Base-by-base conservation (phyloP, 441 rosid genomes). In the Croton laevigatus region DNA sequence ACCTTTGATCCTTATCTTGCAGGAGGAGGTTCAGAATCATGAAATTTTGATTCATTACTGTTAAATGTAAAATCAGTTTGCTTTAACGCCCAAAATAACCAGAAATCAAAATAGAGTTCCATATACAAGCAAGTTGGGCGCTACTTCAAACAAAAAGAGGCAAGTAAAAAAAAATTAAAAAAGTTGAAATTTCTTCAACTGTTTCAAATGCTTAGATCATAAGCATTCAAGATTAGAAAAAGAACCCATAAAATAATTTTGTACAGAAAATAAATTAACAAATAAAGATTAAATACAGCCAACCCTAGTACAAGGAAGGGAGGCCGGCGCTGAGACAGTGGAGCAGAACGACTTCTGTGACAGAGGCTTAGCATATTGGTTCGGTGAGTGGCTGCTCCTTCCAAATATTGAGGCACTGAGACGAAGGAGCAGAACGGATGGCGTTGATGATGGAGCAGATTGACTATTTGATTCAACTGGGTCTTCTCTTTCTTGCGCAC, bases 251-350 rank as follows among this genome's bases (percentile, higher is more conserved):
- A 20, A 59, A 27, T 27, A 22, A 68, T 51, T 40, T 22, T 42
- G 17, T 63, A 22, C 5, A 19, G 8, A 38, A 42, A 48, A 14
- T 13, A 46, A 3, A 65, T 27, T 3, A n/a, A 20, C 42, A 14
- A 46, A 73, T 44, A 44, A 14, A 75, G 51, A 17, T 70, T 61
- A 44, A 23, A 72, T 75, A 68, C 70, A 94, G 96, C 93, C 81
- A 54, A 54, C 98, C 91, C 81, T 83, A 37, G 94, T 76, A 75
- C 91, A 77, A 75, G 87, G 82, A 71, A 90, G 72, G 81, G 89
- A 83, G 75, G 97, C 83, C 91, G n/a, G n/a, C n/a, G n/a, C n/a
- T n/a, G n/a, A n/a, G n/a, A n/a, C n/a, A n/a, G n/a, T n/a, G n/a
- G n/a, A n/a, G n/a, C n/a, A n/a, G n/a, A n/a, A n/a, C n/a, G n/a